Base-by-base conservation (phyloP, 495 filamentous ascomycete species). In the Sporormia fimetaria region DNA sequence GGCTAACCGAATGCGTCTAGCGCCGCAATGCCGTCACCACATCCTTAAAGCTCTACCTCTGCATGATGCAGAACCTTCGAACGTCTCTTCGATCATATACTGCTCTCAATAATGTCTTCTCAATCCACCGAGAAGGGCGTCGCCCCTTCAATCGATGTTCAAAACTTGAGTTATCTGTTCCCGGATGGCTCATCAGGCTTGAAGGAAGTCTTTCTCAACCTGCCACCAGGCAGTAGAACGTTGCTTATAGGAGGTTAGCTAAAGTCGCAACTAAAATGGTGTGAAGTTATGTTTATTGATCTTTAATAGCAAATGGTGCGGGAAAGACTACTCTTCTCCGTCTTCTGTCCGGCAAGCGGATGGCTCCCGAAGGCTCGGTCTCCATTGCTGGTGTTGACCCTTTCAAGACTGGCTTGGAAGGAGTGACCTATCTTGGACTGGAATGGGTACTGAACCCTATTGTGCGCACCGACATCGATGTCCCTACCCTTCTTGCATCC, bases 361-460 rank as follows among this genome's bases (percentile, higher is more conserved):
- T 99, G 40, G 80, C 90, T 2, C 92, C 92, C 0, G 60, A 60
- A 21, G 63, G 69, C 48, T 78, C 75, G 16, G 76, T 99, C 52
- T 59, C 61, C 41, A 76, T 99, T 28, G 78, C 71, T 23, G 83
- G 81, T 37, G 72, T 82, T 21, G 92, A 96, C 64, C 90, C 90
- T 6, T 96, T 99, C 73, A 80, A 80, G 52, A 71, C 83, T 16
- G 74, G 76, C 8, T 70, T 94, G 0, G 81, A 92, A 61, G 90
- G 87, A 32, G 88, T 99, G 18, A 94, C 87, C 33, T 99, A 99
- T 60, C 79, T 99, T 4, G 90, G 90, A 0, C 73, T 92, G 0
- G 90, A 99, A 66, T 99, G 92, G 92, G 92, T 96, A 9, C 75
- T 96, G n/a, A 96, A 96, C 66, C 80, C 78, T 23, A 92, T 95